A percentile compares a stretch with the other conserved stretches of the same genome.
Conservation (phyloP, 2,329 filamentous ascomycete genomes). For the Colletotrichum higginsianum region DNA sequence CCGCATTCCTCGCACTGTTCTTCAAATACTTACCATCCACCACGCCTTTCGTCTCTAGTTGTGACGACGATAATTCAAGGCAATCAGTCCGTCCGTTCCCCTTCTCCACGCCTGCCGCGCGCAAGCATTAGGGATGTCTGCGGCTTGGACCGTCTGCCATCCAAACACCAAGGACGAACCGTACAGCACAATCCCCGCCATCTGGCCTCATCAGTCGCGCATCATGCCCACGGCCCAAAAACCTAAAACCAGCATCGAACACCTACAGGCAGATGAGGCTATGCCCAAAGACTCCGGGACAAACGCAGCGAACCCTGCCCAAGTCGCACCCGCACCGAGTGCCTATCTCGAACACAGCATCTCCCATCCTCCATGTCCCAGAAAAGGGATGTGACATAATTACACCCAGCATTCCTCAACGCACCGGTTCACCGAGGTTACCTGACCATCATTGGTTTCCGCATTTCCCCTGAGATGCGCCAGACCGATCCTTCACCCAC, state of each 20-base stretch:
- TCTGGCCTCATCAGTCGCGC: slow-evolving; percentile 6
- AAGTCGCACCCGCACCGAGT: not conserved
- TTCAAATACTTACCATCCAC: not conserved
- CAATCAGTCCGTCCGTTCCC: slow-evolving; percentile 23
- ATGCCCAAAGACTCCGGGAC: not conserved
- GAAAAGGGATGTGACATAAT: slow-evolving; percentile 14
- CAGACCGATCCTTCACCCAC: not conserved
- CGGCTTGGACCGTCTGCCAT: slow-evolving; percentile 39
- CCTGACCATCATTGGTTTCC: not conserved
- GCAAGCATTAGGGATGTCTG: not conserved
- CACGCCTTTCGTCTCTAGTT: slow-evolving; percentile 7
- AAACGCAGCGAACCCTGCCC: not conserved
- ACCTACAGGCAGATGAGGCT: no score
- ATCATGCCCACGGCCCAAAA: slow-evolving; percentile 4
- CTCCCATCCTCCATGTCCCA: not conserved
- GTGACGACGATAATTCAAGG: slow-evolving; percentile 27
- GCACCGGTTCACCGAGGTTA: not conserved
- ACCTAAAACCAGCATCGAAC: not conserved
- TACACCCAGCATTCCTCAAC: slow-evolving; percentile 25
- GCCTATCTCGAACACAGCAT: slow-evolving; percentile 3
- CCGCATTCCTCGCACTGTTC: slow-evolving; percentile 3
- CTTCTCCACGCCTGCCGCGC: slow-evolving; percentile 24
- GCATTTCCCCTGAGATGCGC: slow-evolving; percentile 3
- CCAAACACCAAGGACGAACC: slow-evolving; percentile 7
- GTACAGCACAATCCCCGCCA: slow-evolving; percentile 10